Evolutionary conservation across 2,329 filamentous ascomycete species (phyloP).

Genomic region (Xylariaceae sp.): DNA sequence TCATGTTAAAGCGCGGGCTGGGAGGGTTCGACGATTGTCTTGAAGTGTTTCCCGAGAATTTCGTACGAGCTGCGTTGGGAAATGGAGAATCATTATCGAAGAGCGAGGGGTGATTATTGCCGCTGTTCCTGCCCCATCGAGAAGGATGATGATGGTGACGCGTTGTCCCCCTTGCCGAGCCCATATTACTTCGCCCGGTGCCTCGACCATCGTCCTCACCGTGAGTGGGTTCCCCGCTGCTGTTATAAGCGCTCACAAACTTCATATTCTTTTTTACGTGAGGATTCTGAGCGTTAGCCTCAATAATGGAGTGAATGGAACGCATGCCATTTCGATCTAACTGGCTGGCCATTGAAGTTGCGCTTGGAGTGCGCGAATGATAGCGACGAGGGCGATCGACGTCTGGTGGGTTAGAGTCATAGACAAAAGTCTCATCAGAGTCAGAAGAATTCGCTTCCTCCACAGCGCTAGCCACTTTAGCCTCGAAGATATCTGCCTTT

Average conservation of each 20-base stretch:
- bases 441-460: slow-evolving; percentile 96
- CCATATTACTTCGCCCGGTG: slow-evolving; percentile 55
- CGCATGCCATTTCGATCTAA: slow-evolving; percentile 57
- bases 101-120: slow-evolving; percentile 65
- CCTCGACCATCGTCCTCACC: slow-evolving; percentile 66
- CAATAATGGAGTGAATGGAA: slow-evolving; percentile 64
- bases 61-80: slow-evolving; percentile 60
- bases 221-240: slow-evolving; percentile 50
- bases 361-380: slow-evolving; percentile 91
- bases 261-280: slow-evolving; percentile 92
- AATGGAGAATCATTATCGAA: slow-evolving; percentile 79
- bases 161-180: slow-evolving; percentile 61
- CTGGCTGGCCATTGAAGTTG: slow-evolving; percentile 76
- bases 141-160: slow-evolving; percentile 74
- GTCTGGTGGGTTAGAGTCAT: slow-evolving; percentile 91
- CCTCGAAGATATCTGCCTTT: slow-evolving; percentile 97
- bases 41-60: slow-evolving; percentile 53
- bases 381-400: slow-evolving; percentile 65
- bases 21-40: slow-evolving; percentile 65
- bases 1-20: slow-evolving; percentile 55
- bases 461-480: slow-evolving; percentile 91
- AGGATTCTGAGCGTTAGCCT: slow-evolving; percentile 48
- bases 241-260: slow-evolving; percentile 77
- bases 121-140: slow-evolving; percentile 67
- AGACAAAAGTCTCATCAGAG: slow-evolving; percentile 97